Conservation (phyloP, 768 basidiomycete genomes). For the Psilocybe subaeruginosa region DNA sequence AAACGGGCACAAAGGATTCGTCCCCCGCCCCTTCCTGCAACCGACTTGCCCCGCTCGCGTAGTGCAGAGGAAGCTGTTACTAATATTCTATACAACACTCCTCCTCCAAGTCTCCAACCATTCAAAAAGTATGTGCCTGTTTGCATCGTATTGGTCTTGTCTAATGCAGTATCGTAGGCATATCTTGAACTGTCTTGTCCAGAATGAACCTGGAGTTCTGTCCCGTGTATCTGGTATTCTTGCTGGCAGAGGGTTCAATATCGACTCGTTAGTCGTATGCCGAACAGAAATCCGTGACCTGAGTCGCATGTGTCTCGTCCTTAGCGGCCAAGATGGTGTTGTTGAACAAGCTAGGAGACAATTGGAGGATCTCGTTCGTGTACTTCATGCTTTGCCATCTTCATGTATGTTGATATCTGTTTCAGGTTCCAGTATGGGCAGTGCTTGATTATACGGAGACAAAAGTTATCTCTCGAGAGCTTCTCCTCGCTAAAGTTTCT, state of each 20-base stretch:
- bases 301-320: slow-evolving; percentile 96
- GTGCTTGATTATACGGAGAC: slow-evolving; percentile 98
- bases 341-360: slow-evolving; percentile 97
- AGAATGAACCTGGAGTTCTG: slow-evolving; percentile 99
- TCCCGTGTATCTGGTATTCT: slow-evolving; percentile 97
- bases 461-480: slow-evolving; percentile 87
- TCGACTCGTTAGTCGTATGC: slow-evolving; percentile 98
- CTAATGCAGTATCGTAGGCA: slow-evolving; percentile 57
- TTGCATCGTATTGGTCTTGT: slow-evolving; percentile 5
- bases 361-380: slow-evolving; percentile 90
- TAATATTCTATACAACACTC: slow-evolving; percentile 96
- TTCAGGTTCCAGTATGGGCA: slow-evolving; percentile 97
- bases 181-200: slow-evolving; percentile 95
- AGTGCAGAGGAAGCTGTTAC: slow-evolving; percentile 96
- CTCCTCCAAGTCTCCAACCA: slow-evolving; percentile 87
- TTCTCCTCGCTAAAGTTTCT: slow-evolving; percentile 94
- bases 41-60: slow-evolving; percentile 81
- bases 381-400: neutral
- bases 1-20: slow-evolving; percentile 70
- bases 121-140: slow-evolving; percentile 77
- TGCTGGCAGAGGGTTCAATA: slow-evolving; percentile 97
- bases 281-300: slow-evolving; percentile 96
- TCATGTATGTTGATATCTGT: neutral
- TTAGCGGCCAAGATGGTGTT: slow-evolving; percentile 95
- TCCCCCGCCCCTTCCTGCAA: slow-evolving; percentile 85